phyloP scores from a whole-genome alignment of 805 yeast genomes.

The Brettanomyces bruxellensis region DNA sequence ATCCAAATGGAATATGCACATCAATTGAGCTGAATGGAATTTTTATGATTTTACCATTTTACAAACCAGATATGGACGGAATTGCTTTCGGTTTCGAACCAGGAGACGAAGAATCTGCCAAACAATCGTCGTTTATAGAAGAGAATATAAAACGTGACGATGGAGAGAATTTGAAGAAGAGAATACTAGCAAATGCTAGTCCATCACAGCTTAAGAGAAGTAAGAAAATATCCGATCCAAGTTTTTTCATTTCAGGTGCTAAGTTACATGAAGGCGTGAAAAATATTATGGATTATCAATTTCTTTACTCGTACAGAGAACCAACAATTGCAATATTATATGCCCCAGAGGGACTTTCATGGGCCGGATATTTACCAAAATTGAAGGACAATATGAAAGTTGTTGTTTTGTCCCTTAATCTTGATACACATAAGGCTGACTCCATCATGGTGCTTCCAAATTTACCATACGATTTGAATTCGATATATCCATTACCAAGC shows the following conservation, averaged over 20 bases:
- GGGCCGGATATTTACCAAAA: constrained; percentile 69
- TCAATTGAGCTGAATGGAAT: constrained; percentile 56
- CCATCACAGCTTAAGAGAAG: constrained; percentile 2
- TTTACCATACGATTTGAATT: constrained; percentile 68
- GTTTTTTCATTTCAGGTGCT: constrained; percentile 51
- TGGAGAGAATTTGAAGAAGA: constrained; percentile 2
- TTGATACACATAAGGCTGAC: constrained; percentile 48
- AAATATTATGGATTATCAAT: constrained; percentile 63
- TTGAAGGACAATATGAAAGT: constrained; percentile 55
- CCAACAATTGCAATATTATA: constrained; percentile 49
- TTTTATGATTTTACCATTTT: constrained; percentile 65
- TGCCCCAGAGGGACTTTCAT: constrained; percentile 34
- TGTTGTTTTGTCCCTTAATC: constrained; percentile 60
- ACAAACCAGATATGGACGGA: constrained; percentile 28
- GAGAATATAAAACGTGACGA: constrained; percentile 3
- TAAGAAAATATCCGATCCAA: constrained; percentile 26
- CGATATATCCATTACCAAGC: constrained; percentile 50
- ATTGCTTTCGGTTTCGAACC: constrained; percentile 2
- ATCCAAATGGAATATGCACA: constrained; percentile 50
- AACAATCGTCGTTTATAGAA: constrained; percentile 7
- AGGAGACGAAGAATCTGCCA: not conserved
- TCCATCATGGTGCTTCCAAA: constrained; percentile 55
- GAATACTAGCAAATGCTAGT: constrained; percentile 2
- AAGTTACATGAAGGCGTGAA: constrained; percentile 47
- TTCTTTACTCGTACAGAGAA: constrained; percentile 64